Evolutionary conservation across 23 red algal species (phyloP).

Genomic region (Gracilaria domingensis): DNA sequence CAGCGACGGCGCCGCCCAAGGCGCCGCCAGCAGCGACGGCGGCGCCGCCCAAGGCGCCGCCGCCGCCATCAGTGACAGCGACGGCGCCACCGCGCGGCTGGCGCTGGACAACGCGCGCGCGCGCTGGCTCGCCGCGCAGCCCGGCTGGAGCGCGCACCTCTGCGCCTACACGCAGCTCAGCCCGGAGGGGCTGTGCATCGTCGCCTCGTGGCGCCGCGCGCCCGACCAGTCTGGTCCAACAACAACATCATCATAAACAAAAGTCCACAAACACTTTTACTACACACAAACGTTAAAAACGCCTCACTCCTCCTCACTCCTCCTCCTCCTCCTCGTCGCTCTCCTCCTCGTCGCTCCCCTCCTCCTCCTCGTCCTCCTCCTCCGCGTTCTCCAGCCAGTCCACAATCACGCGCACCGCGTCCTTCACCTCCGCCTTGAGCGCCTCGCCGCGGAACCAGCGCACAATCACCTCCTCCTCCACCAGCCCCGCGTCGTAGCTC

Average conservation of each 20-base stretch:
- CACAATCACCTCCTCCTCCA: conserved; percentile 82
- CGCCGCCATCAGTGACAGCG: too few relatives aligned
- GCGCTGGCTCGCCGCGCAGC: conserved; percentile 14
- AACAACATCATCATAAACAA: not conserved
- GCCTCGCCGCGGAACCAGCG: conserved; percentile 56
- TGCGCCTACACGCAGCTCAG: conserved; percentile 2
- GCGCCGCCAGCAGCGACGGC: too few relatives aligned
- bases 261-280: not conserved
- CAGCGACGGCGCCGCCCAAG: too few relatives aligned
- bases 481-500: conserved; percentile 81
- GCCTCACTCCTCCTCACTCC: not conserved
- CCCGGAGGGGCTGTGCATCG: conserved; percentile 52
- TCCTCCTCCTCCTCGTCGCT: not conserved
- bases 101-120: conserved; percentile 43
- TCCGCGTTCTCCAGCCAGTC: conserved; percentile 92
- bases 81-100: not conserved
- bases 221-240: too few relatives aligned
- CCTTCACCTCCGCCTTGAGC: conserved; percentile 43
- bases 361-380: conserved; percentile 68
- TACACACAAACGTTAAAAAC: not conserved
- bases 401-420: conserved; percentile 63
- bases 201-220: conserved; percentile 23
- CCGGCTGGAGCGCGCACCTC: conserved; percentile 45
- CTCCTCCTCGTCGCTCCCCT: conserved; percentile 11
- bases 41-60: too few relatives aligned